A percentile compares a stretch with the other conserved stretches of the same genome.
Evolutionary conservation across 257 asterid genomes (phyloP).

Genomic region (Solanum lycopersicoides): DNA sequence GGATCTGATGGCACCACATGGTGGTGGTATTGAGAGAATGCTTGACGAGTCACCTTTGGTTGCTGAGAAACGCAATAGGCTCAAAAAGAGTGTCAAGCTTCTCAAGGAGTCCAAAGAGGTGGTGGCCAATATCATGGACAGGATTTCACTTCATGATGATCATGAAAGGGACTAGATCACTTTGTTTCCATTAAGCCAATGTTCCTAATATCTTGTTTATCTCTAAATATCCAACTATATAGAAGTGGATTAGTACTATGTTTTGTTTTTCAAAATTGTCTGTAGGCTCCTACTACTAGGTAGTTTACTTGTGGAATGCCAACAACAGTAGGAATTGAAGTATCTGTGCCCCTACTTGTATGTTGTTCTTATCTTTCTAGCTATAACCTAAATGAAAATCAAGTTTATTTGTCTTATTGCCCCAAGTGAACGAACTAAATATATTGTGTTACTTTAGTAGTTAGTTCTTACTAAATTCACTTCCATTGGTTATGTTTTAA

Average conservation of each 20-base stretch:
- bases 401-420: background rate
- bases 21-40: conserved; percentile 6
- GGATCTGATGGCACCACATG: background rate
- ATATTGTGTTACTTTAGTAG: too few species aligned
- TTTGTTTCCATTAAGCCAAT: background rate
- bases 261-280: background rate
- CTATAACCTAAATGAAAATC: background rate
- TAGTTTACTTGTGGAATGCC: background rate
- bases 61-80: conserved; percentile 1
- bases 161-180: background rate
- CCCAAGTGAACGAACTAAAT: too few species aligned
- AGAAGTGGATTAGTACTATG: background rate
- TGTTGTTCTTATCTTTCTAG: background rate
- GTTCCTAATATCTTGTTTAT: background rate
- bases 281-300: background rate
- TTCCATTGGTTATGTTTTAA: too few species aligned
- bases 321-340: background rate
- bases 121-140: background rate
- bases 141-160: background rate
- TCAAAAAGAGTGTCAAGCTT: conserved; percentile 1
- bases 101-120: conserved; percentile 9
- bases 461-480: background rate
- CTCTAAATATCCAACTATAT: background rate
- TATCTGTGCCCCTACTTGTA: background rate
- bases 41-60: background rate